phyloP scores from a whole-genome alignment of 805 yeast species.

The Candida khao-thaluensis region DNA sequence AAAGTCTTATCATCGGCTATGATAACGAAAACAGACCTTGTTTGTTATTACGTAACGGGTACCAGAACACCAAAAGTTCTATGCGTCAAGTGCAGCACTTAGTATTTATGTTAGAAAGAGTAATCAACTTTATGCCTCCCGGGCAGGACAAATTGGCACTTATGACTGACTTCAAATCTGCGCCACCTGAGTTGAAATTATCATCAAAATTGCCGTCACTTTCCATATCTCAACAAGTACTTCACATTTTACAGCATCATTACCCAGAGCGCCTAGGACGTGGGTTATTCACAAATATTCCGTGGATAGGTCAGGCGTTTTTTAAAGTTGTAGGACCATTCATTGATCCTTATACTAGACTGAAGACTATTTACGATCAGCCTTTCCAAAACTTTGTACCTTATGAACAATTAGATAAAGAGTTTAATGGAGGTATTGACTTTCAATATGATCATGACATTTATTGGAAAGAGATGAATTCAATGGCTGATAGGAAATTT shows the following conservation, averaged over 20 bases:
- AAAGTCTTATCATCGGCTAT: conserved; percentile 52
- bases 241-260: conserved; percentile 54
- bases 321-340: conserved; percentile 57
- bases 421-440: conserved; percentile 49
- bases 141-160: conserved; percentile 58
- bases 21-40: conserved; percentile 55
- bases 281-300: conserved; percentile 54
- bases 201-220: conserved; percentile 49
- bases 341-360: conserved; percentile 57
- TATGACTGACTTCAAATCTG: conserved; percentile 54
- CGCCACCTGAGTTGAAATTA: conserved; percentile 35
- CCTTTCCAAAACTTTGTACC: conserved; percentile 58
- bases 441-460: conserved; percentile 52
- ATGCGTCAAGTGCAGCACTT: conserved; percentile 55
- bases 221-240: conserved; percentile 48
- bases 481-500: conserved; percentile 40
- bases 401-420: conserved; percentile 48
- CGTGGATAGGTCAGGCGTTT: conserved; percentile 57
- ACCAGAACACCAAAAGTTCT: conserved; percentile 54
- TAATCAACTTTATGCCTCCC: conserved; percentile 54
- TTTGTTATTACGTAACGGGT: conserved; percentile 51
- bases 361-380: conserved; percentile 56
- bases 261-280: conserved; percentile 59
- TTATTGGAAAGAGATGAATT: conserved; percentile 53
- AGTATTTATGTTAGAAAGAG: conserved; percentile 56